phyloP scores from a whole-genome alignment of 768 basidiomycete genomes.

The Tylopilus rubrobrunneus region DNA sequence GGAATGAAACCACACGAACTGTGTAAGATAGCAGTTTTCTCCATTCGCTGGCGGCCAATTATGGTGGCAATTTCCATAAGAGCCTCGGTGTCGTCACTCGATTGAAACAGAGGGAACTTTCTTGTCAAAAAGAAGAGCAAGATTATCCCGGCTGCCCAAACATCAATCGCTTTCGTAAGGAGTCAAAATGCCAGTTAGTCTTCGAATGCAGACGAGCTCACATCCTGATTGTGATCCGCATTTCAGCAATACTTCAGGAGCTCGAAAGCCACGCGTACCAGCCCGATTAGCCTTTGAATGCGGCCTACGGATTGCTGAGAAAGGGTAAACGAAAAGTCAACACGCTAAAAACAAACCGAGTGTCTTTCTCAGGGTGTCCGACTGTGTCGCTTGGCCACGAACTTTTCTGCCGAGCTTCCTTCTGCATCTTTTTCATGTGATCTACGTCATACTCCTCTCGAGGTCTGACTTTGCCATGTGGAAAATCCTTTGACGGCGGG shows the following conservation, averaged over 20 bases:
- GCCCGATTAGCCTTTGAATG: conserved; percentile 92
- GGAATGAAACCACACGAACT: conserved; percentile 48
- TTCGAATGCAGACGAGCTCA: conserved; percentile 35
- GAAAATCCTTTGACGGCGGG: conserved; percentile 49
- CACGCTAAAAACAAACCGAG: conserved; percentile 42
- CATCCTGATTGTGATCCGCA: conserved; percentile 92
- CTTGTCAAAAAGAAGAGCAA: conserved; percentile 86
- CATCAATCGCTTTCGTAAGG: conserved; percentile 72
- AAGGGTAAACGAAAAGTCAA: neutral
- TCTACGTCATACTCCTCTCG: conserved; percentile 45
- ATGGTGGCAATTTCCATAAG: conserved; percentile 91
- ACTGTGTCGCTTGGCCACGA: conserved; percentile 60
- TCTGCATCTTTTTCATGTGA: conserved; percentile 54
- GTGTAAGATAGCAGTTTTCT: conserved; percentile 81
- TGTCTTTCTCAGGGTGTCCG: conserved; percentile 74
- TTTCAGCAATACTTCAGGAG: conserved; percentile 94
- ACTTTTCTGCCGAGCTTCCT: conserved; percentile 55
- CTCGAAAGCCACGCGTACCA: conserved; percentile 94
- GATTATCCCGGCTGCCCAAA: conserved; percentile 94
- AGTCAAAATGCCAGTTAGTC: conserved; percentile 8
- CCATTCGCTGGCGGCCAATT: conserved; percentile 79
- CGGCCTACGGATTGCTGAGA: conserved; percentile 44
- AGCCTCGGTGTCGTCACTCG: conserved; percentile 91
- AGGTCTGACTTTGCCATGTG: conserved; percentile 61
- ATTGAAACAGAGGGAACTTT: conserved; percentile 93